Evolutionary conservation across 306 rosid species (phyloP).

Genomic region (Luffa aegyptiaca): DNA sequence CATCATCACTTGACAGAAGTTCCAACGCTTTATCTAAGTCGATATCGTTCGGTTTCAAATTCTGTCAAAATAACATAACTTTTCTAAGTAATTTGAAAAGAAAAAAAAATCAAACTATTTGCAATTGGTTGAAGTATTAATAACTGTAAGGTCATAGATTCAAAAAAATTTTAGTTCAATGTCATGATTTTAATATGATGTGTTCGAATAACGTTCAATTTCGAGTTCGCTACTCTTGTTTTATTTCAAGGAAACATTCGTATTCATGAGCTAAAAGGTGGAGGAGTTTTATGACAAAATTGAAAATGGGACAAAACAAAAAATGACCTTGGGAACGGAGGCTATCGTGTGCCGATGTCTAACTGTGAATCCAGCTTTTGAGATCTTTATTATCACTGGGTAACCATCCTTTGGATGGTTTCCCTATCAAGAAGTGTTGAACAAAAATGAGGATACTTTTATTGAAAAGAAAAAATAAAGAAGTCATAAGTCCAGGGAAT

Average conservation of each 20-base stretch:
- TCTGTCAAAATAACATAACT: slow-evolving; percentile 23
- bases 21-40: slow-evolving; percentile 56
- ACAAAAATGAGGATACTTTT: slow-evolving; percentile 3
- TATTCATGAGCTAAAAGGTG: neutral
- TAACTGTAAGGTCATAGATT: too few relatives aligned
- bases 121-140: neutral
- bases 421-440: slow-evolving; percentile 44
- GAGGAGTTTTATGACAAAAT: neutral
- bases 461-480: neutral
- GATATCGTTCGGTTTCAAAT: slow-evolving; percentile 42
- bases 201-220: neutral
- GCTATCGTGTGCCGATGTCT: slow-evolving; percentile 49
- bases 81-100: neutral
- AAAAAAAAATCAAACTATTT: neutral
- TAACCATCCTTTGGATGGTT: slow-evolving; percentile 75
- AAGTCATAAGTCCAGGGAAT: neutral
- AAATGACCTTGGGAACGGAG: slow-evolving; percentile 55
- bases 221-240: neutral
- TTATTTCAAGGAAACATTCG: neutral
- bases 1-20: slow-evolving; percentile 44
- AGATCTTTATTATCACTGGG: slow-evolving; percentile 54
- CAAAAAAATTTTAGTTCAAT: too few relatives aligned
- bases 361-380: slow-evolving; percentile 47
- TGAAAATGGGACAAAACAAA: neutral
- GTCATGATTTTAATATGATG: neutral